Evolutionary conservation across 2,329 filamentous ascomycete genomes (phyloP), one percentile per base, ranked within the genome.

Genomic region (Acrodontium crateriforme): DNA sequence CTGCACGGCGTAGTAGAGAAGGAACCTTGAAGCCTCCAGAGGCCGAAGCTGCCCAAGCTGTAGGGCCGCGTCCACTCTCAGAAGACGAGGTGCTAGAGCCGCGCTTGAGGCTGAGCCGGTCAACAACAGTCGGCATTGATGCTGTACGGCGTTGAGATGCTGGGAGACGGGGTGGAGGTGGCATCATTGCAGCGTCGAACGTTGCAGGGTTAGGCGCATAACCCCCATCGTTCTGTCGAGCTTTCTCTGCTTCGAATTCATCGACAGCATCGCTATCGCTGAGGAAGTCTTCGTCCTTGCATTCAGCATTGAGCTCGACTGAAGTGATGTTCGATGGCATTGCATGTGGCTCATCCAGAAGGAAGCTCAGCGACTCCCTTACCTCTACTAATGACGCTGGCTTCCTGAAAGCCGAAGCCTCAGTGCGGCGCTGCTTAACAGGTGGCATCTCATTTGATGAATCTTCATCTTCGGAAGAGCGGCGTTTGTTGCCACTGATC

Each of bases 341-440:
- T 15, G 38, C 25, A 26, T 60, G 47, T 11, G 63, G 62, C 20
- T 70, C 68, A 28, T 92, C 84, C 10, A 93, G 74, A 7, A 94
- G 66, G 52, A 78, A 80, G 4, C 81, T 91, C 5, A 94, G 61
- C 0, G 80, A 82, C 50, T 87, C 73, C 31, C 83, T 74, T 37
- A 94, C 78, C 46, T 94, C 82, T 16, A 74, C 72, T 7, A 92
- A 60, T 11, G 75, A 79, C 4, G 76, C 65, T 0, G 84, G 82
- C 43, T 75, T 83, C 53, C 57, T 24, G 56, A 58, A 52, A 4
- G 48, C 46, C 11, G 71, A 59, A 5, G 40, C 35, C 14, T 44
- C 36, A 6, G 41, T 46, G 9, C 49, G 40, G 7, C 49, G 43
- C 33, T 44, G 37, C 25, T 49, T 46, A 14, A 47, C 42, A 18